Evolutionary conservation across 495 filamentous ascomycete genomes (phyloP).

Genomic region (Cryomyces antarcticus): DNA sequence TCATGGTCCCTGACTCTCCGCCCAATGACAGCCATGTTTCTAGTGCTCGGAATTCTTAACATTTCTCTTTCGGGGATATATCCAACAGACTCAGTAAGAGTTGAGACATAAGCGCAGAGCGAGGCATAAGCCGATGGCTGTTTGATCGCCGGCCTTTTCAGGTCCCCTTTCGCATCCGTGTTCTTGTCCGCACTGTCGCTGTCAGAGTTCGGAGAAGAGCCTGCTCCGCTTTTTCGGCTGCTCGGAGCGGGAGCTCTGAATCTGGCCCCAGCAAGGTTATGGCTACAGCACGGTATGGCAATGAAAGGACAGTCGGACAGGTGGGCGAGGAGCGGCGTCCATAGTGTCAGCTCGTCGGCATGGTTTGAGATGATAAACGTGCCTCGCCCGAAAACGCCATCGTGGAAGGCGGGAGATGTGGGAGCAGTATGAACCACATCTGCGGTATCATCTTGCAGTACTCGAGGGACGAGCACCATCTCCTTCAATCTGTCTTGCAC

Average conservation of each 20-base stretch:
- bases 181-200: background rate
- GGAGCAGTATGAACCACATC: background rate
- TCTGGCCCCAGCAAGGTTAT: slow-evolving; percentile 53
- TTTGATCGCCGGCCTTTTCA: slow-evolving; percentile 13
- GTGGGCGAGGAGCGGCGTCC: slow-evolving; percentile 78
- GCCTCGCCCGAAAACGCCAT: slow-evolving; percentile 48
- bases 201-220: background rate
- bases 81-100: slow-evolving; percentile 46
- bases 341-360: slow-evolving; percentile 84
- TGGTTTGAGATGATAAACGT: slow-evolving; percentile 96
- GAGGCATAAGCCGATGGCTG: slow-evolving; percentile 45
- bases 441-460: slow-evolving; percentile 15
- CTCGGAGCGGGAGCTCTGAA: slow-evolving; percentile 36
- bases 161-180: slow-evolving; percentile 6
- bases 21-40: slow-evolving; percentile 67
- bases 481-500: slow-evolving; percentile 40
- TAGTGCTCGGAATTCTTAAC: slow-evolving; percentile 72
- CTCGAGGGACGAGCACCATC: slow-evolving; percentile 50
- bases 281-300: slow-evolving; percentile 86
- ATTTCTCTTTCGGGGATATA: slow-evolving; percentile 61
- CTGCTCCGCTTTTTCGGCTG: background rate
- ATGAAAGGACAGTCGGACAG: slow-evolving; percentile 62
- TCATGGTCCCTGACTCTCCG: slow-evolving; percentile 1
- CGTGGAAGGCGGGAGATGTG: slow-evolving; percentile 20
- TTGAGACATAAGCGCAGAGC: slow-evolving; percentile 47